phyloP scores from a whole-genome alignment of 1,139 yeast genomes.

The Hyphopichia fennica region DNA sequence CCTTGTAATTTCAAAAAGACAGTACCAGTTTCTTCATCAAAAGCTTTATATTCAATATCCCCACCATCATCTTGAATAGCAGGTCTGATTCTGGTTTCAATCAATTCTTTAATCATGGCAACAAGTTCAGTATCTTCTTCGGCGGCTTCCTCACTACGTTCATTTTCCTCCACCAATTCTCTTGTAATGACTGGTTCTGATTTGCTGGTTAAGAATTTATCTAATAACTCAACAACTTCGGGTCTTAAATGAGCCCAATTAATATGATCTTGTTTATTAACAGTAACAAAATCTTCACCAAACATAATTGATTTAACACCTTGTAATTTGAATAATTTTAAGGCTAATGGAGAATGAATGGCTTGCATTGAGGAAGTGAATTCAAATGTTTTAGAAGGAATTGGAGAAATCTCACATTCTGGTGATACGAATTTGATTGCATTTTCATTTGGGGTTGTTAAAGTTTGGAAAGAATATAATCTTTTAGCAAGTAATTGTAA shows the following conservation, averaged over 20 bases:
- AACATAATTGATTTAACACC: conserved; percentile 89
- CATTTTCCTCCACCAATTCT: conserved; percentile 39
- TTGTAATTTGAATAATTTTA: conserved; percentile 72
- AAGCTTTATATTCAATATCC: conserved; percentile 69
- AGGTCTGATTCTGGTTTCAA: conserved; percentile 62
- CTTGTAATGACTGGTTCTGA: conserved; percentile 53
- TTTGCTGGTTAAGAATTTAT: conserved; percentile 32
- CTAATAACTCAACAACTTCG: conserved; percentile 43
- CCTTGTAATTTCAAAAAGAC: conserved; percentile 78
- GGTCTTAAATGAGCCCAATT: conserved; percentile 50
- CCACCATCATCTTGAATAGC: conserved; percentile 83
- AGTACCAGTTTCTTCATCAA: conserved; percentile 66
- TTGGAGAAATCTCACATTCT: conserved; percentile 58
- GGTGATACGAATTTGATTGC: conserved; percentile 76
- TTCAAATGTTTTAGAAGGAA: conserved; percentile 60
- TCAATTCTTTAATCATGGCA: conserved; percentile 59
- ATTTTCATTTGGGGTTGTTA: conserved; percentile 84
- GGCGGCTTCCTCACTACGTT: conserved; percentile 29
- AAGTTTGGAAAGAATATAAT: conserved; percentile 39
- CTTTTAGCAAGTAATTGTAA: conserved; percentile 11
- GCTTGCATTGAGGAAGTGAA: conserved; percentile 72
- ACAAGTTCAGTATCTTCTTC: conserved; percentile 52
- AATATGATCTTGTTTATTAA: conserved; percentile 47
- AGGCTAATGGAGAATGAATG: conserved; percentile 78
- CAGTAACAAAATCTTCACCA: conserved; percentile 58